Evolutionary conservation across 1,284 basidiomycete genomes (phyloP), one percentile per base, ranked within the genome.

Genomic region (Ceratobasidium sp.): DNA sequence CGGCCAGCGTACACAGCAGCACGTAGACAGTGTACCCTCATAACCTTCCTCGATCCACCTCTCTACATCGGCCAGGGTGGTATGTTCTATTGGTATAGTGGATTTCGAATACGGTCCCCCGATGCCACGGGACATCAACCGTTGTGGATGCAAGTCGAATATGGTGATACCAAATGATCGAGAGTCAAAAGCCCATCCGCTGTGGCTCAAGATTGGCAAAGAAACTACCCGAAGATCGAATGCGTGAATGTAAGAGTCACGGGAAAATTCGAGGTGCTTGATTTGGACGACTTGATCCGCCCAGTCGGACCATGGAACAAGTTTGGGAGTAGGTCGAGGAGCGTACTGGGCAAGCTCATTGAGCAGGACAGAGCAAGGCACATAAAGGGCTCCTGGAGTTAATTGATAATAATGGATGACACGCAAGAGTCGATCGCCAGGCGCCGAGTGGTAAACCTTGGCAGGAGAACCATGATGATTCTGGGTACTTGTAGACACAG

Each of bases 391-490:
- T 52, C 18, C 57, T 18, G 41, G n/a, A 6, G 14, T 38, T 20
- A 18, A 41, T 20, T 20, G 16, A 35, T 35, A 3, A 33, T 12
- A 30, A 7, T 27, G 33, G 14, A 55, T 18, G 1, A 73, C 18
- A 46, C 70, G 59, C 10, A 73, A 38, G 6, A 73, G 14, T 50
- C 57, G 41, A 35, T 50, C 27, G 30, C 35, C 30, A 46, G 70
- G 57, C 7, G 38, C 46, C 30, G 62, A 14, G 23, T 62, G 16
- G 48, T 48, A 73, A 14, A 73, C n/a, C 20, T 50, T 73, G 20
- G 66, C 44, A 20, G 5, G 38, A 20, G 23, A 55, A n/a, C 38
- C 33, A 3, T 3, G n/a, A 27, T 27, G 1, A 12, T 23, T 18
- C 5, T 12, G 8, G 12, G 41, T 10, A 20, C 4, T 46, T 33